Conservation (phyloP, 139 green algal genomes). For the Asterochloris erici region DNA sequence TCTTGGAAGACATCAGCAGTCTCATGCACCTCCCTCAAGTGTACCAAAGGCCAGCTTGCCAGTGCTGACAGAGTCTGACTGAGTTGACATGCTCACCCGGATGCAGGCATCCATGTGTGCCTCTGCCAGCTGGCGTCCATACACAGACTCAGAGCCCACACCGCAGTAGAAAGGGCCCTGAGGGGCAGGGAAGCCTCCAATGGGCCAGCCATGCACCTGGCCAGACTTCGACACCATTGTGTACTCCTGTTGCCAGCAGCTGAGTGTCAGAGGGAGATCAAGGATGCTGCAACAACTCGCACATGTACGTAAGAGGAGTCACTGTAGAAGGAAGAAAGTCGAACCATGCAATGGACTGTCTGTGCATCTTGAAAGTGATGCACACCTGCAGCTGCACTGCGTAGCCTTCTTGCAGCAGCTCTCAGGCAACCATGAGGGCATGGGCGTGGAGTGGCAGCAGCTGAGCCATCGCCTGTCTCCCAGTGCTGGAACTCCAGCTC, state of each 20-base stretch:
- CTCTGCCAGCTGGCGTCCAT: conserved; percentile 79
- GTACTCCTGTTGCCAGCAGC: background rate
- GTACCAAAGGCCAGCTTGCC: background rate
- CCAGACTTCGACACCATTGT: conserved; percentile 66
- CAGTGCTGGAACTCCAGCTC: no score
- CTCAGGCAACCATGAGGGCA: no score
- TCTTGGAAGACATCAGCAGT: no score
- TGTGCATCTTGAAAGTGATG: no score
- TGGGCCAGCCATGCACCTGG: conserved; percentile 74
- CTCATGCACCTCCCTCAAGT: no score
- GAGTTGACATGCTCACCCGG: conserved; percentile 30
- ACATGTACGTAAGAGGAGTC: background rate
- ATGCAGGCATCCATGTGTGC: conserved; percentile 86
- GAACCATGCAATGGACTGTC: no score
- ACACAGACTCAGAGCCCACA: conserved; percentile 74
- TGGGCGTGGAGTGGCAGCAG: no score
- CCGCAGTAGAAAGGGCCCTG: conserved; percentile 92
- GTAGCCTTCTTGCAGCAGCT: no score
- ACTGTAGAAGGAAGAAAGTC: no score
- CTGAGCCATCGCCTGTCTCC: no score
- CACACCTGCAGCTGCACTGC: no score
- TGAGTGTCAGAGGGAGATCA: background rate
- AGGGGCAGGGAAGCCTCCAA: conserved; percentile 78
- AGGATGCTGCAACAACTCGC: background rate
- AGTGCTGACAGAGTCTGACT: background rate